Evolutionary conservation across 768 basidiomycete genomes (phyloP), one percentile per base, ranked within the genome.

Genomic region (Auriscalpium vulgare): DNA sequence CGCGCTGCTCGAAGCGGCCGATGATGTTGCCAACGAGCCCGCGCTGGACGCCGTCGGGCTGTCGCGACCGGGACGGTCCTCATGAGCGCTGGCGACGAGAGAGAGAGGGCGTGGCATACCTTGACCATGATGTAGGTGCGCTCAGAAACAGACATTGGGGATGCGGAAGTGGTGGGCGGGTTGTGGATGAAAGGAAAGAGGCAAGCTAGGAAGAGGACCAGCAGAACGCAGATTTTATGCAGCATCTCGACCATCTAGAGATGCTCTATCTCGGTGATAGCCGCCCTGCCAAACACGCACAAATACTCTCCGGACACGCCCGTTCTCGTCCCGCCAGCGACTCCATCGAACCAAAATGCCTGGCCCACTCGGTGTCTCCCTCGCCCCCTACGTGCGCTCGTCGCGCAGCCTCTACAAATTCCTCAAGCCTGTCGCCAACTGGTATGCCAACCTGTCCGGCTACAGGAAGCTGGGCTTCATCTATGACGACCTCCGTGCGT

Each of bases 71-170:
- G 43, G 10, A 44, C 23, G 54, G 23, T 21, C 47, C 14, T 48
- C 21, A 49, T 34, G 17, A 44, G 51, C 51, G 55, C 54, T 58
- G 51, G 34, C 58, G 38, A 19, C 45, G 17, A 34, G 46, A 44
- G 53, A 17, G 45, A 8, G 21, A 38, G 37, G 10, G 10, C 19
- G 37, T 23, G 11, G 64, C 67, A 48, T 54, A 86, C 91, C 93
- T 97, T 99, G 87, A 98, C 82, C 95, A 97, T 97, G 80, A 98
- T 98, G 79, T 95, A 97, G 73, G 95, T 95, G 73, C 91, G 92
- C 72, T 97, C 94, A 53, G 62, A 66, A 69, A 74, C 72, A 64
- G 90, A 85, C 87, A 88, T 88, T 70, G 64, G 71, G 51, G 63
- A 60, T 63, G 50, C 45, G 40, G 37, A 54, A 54, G 23, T 61